Evolutionary conservation across 2,329 filamentous ascomycete species (phyloP), one percentile per base, ranked within the genome.

Genomic region (Aspergillus luchuensis): DNA sequence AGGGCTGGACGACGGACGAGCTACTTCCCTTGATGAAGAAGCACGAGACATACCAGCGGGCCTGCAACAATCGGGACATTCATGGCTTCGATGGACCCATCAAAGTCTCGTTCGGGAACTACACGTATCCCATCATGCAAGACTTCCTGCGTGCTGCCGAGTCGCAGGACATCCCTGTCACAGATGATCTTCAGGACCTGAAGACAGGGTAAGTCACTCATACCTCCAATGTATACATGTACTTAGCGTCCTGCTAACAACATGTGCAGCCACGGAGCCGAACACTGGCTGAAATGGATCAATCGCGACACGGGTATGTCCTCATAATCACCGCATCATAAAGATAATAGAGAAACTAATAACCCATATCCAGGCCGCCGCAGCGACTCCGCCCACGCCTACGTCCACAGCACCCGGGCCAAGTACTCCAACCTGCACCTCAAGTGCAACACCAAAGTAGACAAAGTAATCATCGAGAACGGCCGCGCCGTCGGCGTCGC

Each of bases 251-350:
- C 7, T 55, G 5, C 51, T 61, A 23, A 59, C 39, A 41, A 13
- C 25, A 11, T 41, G 41, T 30, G 36, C 30, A 76, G 74, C 13
- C 86, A 88, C 61, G 90, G 90, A 63, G 90, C 89, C 49, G 89
- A 92, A 77, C 90, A 92, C 66, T 93, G 90, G 90, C 79, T 93
- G 58, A 92, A 93, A 77, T 93, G 90, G 90, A 92, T 93, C 76
- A 92, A 93, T 70, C 84, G 80, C 51, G 78, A 79, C 51, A 78
- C 75, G 30, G 85, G 61, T 86, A 85, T 41, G 23, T 56, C 47
- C 43, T 2, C 33, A 38, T 1, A 3, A 15, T 23, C 13, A 11
- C n/a, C 8, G 5, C 1, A 13, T 36, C 33, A 6, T 36, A 36
- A 1, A 36, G 8, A 13, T 5, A 4, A 13, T 13, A 36, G 25